These are phyloP conservation scores for Cutaneotrichosporon dermatis DNA, from an alignment of 1,284 basidiomycete genomes.

Conservation along the genomic window DNA sequence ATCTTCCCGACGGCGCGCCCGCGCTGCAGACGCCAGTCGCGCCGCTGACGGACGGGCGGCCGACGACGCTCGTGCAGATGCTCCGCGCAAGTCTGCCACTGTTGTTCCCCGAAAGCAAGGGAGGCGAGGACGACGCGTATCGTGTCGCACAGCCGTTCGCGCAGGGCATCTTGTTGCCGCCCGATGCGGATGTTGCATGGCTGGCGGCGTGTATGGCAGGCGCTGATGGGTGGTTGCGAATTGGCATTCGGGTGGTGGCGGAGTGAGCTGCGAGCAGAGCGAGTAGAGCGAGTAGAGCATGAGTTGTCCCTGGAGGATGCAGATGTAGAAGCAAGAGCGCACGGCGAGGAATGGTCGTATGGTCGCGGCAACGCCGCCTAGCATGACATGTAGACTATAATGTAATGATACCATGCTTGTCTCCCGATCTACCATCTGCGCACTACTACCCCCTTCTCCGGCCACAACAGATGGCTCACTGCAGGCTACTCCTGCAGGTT, in stretches of 20 bases:
- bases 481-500: too few relatives aligned
- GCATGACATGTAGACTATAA: background rate
- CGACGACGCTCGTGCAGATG: conserved; percentile 49
- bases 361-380: too few relatives aligned
- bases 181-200: conserved; percentile 89
- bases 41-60: conserved; percentile 55
- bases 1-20: conserved; percentile 78
- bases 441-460: too few relatives aligned
- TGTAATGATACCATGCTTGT: background rate
- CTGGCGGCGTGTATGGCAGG: conserved; percentile 81
- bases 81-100: conserved; percentile 50
- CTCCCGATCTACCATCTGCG: too few relatives aligned
- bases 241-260: conserved; percentile 64
- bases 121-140: conserved; percentile 14
- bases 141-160: conserved; percentile 59
- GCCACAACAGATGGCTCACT: too few relatives aligned
- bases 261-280: conserved; percentile 4
- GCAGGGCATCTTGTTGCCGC: conserved; percentile 80
- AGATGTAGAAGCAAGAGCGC: too few relatives aligned
- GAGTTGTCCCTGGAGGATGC: too few relatives aligned
- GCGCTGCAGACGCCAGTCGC: conserved; percentile 83
- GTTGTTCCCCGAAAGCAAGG: conserved; percentile 46
- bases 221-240: conserved; percentile 89
- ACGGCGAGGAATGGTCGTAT: too few relatives aligned
- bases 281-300: too few relatives aligned